A percentile compares a stretch with the other conserved stretches of the same genome.
Evolutionary conservation across 2,329 filamentous ascomycete genomes (phyloP).

Genomic region (Botryotinia globosa): DNA sequence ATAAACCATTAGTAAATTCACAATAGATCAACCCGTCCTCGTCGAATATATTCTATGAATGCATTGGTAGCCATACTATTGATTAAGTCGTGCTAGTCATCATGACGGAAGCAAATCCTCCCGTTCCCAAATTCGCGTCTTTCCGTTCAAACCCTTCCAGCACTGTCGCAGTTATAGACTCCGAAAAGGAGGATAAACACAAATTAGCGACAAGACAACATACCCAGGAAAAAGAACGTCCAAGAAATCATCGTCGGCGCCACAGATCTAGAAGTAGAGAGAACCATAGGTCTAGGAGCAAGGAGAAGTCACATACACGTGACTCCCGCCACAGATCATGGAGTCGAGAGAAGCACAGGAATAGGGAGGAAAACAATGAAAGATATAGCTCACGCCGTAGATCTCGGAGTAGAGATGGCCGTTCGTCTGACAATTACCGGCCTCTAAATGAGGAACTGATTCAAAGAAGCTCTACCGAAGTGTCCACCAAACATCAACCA

Average conservation of each 20-base stretch:
- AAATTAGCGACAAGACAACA: constrained; percentile 16
- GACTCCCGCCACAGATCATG: constrained; percentile 7
- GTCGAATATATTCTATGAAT: background rate
- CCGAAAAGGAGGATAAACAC: constrained; percentile 23
- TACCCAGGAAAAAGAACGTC: constrained; percentile 9
- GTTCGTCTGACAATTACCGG: constrained; percentile 13
- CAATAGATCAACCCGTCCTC: background rate
- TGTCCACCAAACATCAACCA: constrained; percentile 17
- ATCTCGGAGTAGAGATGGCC: constrained; percentile 11
- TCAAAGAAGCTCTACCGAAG: background rate
- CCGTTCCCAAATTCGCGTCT: constrained; percentile 70
- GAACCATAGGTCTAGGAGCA: constrained; percentile 1
- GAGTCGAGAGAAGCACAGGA: constrained; percentile 18
- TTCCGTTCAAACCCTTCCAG: constrained; percentile 56
- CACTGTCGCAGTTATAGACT: constrained; percentile 17
- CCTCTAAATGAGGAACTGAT: background rate
- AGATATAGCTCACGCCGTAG: constrained; percentile 4
- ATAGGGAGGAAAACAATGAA: constrained; percentile 26
- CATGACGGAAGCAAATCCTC: constrained; percentile 35
- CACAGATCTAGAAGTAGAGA: constrained; percentile 20
- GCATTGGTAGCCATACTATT: background rate
- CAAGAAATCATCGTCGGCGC: constrained; percentile 11
- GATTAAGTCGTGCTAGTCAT: background rate
- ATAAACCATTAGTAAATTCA: background rate
- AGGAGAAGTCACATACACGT: background rate